Percentiles rank a stretch among this genome's conserved stretches.
These are phyloP conservation scores for Monilinia fructigena DNA, from an alignment of 2,329 filamentous ascomycete genomes.

Conservation along the genomic window DNA sequence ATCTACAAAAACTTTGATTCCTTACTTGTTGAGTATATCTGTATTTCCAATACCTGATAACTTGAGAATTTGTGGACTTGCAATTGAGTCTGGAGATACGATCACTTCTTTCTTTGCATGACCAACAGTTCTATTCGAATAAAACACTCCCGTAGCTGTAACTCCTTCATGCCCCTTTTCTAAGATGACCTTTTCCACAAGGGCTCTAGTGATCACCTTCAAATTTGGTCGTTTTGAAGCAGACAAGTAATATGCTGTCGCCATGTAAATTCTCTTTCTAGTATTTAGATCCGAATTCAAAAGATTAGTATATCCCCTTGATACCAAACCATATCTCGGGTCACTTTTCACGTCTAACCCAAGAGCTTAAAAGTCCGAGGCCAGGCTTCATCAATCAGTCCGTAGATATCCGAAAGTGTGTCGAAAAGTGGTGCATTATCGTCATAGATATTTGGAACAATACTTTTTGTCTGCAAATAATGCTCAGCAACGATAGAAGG, in stretches of 20 bases:
- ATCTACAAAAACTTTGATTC: slow-evolving; percentile 28
- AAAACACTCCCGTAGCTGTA: neutral
- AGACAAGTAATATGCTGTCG: slow-evolving; percentile 30
- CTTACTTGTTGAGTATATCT: slow-evolving; percentile 25
- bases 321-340: slow-evolving; percentile 4
- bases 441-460: slow-evolving; percentile 52
- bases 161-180: slow-evolving; percentile 2
- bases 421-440: neutral
- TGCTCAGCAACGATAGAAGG: slow-evolving; percentile 10
- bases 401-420: slow-evolving; percentile 8
- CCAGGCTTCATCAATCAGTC: slow-evolving; percentile 7
- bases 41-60: slow-evolving; percentile 38
- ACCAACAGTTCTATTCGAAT: slow-evolving; percentile 29
- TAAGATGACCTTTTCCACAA: slow-evolving; percentile 66
- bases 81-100: slow-evolving; percentile 33
- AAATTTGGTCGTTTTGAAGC: slow-evolving; percentile 53
- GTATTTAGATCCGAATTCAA: slow-evolving; percentile 24
- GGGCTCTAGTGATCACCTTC: slow-evolving; percentile 78
- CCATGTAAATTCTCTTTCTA: slow-evolving; percentile 28
- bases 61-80: slow-evolving; percentile 39
- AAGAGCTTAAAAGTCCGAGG: neutral
- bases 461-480: neutral
- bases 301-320: slow-evolving; percentile 49
- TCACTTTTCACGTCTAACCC: slow-evolving; percentile 4
- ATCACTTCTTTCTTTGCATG: slow-evolving; percentile 36